Conservation (phyloP, 2,329 filamentous ascomycete genomes). For the Zarea fungicola region DNA sequence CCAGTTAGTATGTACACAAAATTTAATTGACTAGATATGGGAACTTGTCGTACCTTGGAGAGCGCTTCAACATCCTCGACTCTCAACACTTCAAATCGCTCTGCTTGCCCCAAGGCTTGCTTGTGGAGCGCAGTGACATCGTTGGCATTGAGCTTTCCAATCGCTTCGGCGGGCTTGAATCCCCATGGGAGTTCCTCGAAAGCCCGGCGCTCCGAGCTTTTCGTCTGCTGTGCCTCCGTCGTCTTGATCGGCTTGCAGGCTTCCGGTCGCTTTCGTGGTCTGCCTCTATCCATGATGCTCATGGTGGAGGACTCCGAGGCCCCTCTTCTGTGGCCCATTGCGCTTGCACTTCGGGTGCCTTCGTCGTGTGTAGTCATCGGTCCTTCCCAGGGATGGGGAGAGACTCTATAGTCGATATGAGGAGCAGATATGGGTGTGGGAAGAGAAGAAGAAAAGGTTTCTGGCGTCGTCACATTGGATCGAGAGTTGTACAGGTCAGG, state of each 20-base stretch:
- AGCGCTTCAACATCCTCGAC: conserved; percentile 59
- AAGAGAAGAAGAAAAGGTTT: conserved; percentile 34
- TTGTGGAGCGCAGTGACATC: conserved; percentile 50
- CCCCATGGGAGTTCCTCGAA: conserved; percentile 59
- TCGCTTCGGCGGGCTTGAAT: conserved; percentile 48
- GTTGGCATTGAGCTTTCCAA: conserved; percentile 37
- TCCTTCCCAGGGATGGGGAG: conserved; percentile 43
- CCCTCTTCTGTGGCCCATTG: conserved; percentile 42
- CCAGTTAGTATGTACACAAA: conserved; percentile 12
- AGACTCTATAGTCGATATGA: conserved; percentile 34
- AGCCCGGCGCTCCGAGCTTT: conserved; percentile 49
- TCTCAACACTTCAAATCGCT: conserved; percentile 59
- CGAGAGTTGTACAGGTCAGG: conserved; percentile 37
- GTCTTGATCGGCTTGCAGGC: conserved; percentile 35
- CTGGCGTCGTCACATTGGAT: conserved; percentile 31
- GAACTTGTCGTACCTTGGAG: conserved; percentile 47
- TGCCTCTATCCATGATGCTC: conserved; percentile 57
- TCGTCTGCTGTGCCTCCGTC: conserved; percentile 32
- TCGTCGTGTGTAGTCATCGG: conserved; percentile 18
- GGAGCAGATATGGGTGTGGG: conserved; percentile 48
- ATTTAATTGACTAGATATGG: conserved; percentile 4
- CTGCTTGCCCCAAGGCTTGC: conserved; percentile 58
- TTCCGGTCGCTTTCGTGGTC: conserved; percentile 51
- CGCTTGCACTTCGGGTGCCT: conserved; percentile 8
- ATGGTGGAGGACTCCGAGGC: conserved; percentile 54